Conservation (phyloP, 805 yeast species). For the Lipomyces chichibuensis region DNA sequence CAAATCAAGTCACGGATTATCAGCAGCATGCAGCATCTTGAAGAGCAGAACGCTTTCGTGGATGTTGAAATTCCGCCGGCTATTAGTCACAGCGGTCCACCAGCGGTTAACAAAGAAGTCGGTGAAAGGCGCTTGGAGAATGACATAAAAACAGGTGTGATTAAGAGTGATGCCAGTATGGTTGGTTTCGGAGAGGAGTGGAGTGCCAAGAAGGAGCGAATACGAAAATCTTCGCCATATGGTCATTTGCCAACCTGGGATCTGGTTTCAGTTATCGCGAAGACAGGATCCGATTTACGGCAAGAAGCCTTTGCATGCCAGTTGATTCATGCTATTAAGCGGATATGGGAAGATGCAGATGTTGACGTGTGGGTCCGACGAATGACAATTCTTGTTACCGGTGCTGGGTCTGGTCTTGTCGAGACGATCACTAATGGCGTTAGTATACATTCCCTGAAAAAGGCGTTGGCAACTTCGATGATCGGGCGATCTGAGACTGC, state of each 20-base stretch:
- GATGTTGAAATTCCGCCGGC: slow-evolving; percentile 44
- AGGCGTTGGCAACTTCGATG: slow-evolving; percentile 79
- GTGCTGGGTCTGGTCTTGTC: slow-evolving; percentile 87
- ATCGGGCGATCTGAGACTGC: slow-evolving; percentile 68
- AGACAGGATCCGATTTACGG: slow-evolving; percentile 92
- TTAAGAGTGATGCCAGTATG: slow-evolving; percentile 49
- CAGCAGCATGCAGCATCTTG: slow-evolving; percentile 75
- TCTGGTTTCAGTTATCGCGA: slow-evolving; percentile 89
- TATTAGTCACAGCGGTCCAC: slow-evolving; percentile 10
- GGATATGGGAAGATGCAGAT: slow-evolving; percentile 72
- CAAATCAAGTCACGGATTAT: slow-evolving; percentile 70
- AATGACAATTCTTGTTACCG: slow-evolving; percentile 90
- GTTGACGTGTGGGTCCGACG: slow-evolving; percentile 87
- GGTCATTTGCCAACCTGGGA: slow-evolving; percentile 96
- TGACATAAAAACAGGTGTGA: slow-evolving; percentile 84
- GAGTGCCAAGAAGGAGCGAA: slow-evolving; percentile 78
- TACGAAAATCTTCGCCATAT: slow-evolving; percentile 72
- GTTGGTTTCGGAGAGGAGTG: slow-evolving; percentile 90
- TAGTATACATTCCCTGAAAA: slow-evolving; percentile 91
- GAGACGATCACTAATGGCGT: slow-evolving; percentile 96
- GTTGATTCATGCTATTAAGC: slow-evolving; percentile 81
- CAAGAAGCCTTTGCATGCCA: slow-evolving; percentile 99
- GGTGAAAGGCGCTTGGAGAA: slow-evolving; percentile 93
- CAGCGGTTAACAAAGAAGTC: slow-evolving; percentile 51
- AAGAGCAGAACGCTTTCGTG: slow-evolving; percentile 56